Base-by-base conservation (phyloP, 106 monocot species). In the Alisma plantagoaquatica region DNA sequence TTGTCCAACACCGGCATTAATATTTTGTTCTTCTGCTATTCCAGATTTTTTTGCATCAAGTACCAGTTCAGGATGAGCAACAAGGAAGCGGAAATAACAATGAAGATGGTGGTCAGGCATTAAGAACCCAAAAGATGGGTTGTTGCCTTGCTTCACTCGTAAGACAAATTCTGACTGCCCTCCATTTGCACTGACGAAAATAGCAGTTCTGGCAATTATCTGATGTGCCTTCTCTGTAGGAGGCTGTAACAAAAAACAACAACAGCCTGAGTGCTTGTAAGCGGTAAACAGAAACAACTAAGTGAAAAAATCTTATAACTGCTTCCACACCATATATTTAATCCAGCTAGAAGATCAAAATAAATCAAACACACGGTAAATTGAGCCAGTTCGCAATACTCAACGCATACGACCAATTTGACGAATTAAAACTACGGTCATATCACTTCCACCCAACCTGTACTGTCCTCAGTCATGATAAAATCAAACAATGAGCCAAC, bases 81-180 rank as follows among this genome's bases (percentile, higher is more conserved):
- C 73, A 53, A 96, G 80, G 54, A 67, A 96, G 3, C 75, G 88
- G 48, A 84, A 96, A 49, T 96, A 96, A 10, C 65, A 51, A 54
- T 96, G 94, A 32, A 96, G 83, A 47, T 81, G 77, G 62, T 96
- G 72, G 41, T 88, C 84, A n/a, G 94, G 94, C 88, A 96, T 84
- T 54, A 96, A 76, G 61, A 96, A 96, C 19, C 88, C 94, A 88
- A 96, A 96, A 35, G 88, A 84, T 38, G 94, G 94, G 41, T 96
- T 96, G 47, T 73, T 63, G 23, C 94, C 94, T 27, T 96, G 94
- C 52, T 96, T 96, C 16, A 96, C 94, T 51, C 94, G 71, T 44
- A 96, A 69, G 30, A 96, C 75, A 67, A 96, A 84, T 68, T 96
- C 94, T 18, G 94, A 88, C 50, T 96, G 94, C 12, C 94, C 88